Evolutionary conservation across 2,329 filamentous ascomycete genomes (phyloP).

Genomic region (Xylaria sp.): DNA sequence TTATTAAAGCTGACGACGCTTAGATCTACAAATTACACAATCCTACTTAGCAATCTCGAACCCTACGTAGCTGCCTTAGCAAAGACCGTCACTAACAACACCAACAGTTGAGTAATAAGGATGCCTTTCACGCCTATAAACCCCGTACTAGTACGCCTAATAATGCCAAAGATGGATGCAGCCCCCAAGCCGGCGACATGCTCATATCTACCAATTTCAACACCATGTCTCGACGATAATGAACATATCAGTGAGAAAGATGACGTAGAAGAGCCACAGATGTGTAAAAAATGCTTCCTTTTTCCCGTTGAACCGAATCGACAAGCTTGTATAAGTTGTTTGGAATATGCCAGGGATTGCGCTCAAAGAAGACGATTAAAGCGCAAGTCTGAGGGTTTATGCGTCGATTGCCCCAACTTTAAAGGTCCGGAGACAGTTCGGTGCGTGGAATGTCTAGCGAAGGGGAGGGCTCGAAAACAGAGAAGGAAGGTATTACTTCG

Average conservation of each 20-base stretch:
- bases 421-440: background rate
- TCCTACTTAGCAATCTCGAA: background rate
- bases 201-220: background rate
- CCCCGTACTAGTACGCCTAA: background rate
- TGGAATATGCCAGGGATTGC: background rate
- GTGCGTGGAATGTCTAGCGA: background rate
- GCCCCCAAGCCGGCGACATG: background rate
- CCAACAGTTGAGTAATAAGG: background rate
- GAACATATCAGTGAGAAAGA: background rate
- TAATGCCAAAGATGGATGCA: background rate
- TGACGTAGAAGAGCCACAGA: background rate
- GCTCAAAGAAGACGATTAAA: background rate
- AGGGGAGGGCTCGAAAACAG: background rate
- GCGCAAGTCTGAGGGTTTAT: background rate
- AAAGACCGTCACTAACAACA: background rate
- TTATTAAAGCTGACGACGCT: no score
- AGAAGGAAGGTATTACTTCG: background rate
- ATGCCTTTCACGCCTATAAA: conserved; percentile 1
- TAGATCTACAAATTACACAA: background rate
- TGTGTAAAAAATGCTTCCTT: background rate
- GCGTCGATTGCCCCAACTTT: background rate
- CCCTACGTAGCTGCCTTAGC: background rate
- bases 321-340: background rate
- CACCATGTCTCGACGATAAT: background rate
- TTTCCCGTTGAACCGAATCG: background rate